phyloP scores from a whole-genome alignment of 768 basidiomycete genomes.

The Cystobasidiopsis lactophilus region DNA sequence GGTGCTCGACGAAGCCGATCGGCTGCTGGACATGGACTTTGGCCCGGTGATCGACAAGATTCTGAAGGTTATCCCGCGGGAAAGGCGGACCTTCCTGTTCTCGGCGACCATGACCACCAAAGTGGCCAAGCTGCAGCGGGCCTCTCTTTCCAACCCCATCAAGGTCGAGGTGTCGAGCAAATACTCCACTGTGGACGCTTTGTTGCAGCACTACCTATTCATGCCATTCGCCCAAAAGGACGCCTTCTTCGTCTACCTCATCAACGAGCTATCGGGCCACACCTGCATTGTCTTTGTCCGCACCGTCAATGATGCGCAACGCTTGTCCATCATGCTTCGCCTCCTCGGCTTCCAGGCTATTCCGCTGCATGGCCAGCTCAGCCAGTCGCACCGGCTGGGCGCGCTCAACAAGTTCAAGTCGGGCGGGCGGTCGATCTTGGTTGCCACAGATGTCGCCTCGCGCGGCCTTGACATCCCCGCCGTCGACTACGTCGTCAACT shows the following conservation, averaged over 20 bases:
- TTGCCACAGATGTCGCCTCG: conserved; percentile 91
- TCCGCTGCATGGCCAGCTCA: conserved; percentile 83
- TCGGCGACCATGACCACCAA: conserved; percentile 99
- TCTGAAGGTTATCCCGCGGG: conserved; percentile 78
- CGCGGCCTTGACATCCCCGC: conserved; percentile 90
- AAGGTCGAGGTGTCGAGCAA: conserved; percentile 81
- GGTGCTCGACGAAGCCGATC: conserved; percentile 97
- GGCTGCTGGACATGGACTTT: conserved; percentile 88
- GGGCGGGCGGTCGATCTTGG: conserved; percentile 69
- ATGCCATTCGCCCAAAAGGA: conserved; percentile 83
- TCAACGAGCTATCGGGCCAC: conserved; percentile 70
- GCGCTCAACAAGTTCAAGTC: conserved; percentile 88
- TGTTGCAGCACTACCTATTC: conserved; percentile 87
- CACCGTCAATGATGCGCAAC: conserved; percentile 78
- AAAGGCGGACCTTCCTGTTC: conserved; percentile 84
- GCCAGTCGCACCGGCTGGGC: conserved; percentile 77
- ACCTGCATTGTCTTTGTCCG: conserved; percentile 91
- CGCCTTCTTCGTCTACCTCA: conserved; percentile 65
- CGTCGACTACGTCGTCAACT: conserved; percentile 93
- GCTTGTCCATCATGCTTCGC: conserved; percentile 69
- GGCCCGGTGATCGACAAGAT: conserved; percentile 90
- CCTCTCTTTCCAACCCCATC: conserved; percentile 80
- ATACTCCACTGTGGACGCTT: conserved; percentile 87
- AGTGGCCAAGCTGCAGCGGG: conserved; percentile 83
- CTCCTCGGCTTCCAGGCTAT: conserved; percentile 83